A percentile compares a stretch with the other conserved stretches of the same genome.
Conservation (phyloP, 1,139 yeast species). For the Lodderomyces parapsilosis region DNA sequence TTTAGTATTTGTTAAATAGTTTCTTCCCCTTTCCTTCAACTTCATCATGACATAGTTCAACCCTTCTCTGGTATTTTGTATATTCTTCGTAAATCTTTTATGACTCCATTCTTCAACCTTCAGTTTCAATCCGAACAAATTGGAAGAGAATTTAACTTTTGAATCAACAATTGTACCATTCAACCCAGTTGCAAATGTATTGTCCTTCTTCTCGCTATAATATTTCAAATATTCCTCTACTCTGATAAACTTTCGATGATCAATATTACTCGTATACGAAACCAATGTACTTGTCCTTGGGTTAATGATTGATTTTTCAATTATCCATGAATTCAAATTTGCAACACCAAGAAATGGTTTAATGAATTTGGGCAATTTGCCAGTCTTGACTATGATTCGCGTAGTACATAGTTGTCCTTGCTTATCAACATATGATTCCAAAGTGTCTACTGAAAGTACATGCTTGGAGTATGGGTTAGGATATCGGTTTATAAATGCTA, state of each 20-base stretch:
- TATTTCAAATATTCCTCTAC: slow-evolving; percentile 76
- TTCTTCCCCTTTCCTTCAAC: slow-evolving; percentile 21
- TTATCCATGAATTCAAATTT: slow-evolving; percentile 75
- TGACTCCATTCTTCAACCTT: slow-evolving; percentile 85
- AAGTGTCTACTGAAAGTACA: slow-evolving; percentile 81
- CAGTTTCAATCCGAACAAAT: slow-evolving; percentile 66
- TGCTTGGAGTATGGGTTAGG: slow-evolving; percentile 93
- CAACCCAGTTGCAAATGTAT: slow-evolving; percentile 9
- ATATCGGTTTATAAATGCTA: slow-evolving; percentile 80
- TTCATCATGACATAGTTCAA: slow-evolving; percentile 74
- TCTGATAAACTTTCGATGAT: slow-evolving; percentile 75
- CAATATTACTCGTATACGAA: slow-evolving; percentile 82
- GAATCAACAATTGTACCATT: slow-evolving; percentile 33
- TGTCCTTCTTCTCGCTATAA: slow-evolving; percentile 1
- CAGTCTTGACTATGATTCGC: slow-evolving; percentile 73
- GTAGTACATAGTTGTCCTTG: slow-evolving; percentile 72
- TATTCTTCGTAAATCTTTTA: slow-evolving; percentile 64
- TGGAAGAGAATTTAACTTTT: slow-evolving; percentile 71
- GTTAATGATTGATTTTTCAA: slow-evolving; percentile 78
- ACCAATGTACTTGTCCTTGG: slow-evolving; percentile 55
- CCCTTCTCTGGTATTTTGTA: slow-evolving; percentile 68
- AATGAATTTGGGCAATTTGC: slow-evolving; percentile 79
- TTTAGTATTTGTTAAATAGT: neutral
- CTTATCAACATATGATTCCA: slow-evolving; percentile 55
- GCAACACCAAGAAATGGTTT: slow-evolving; percentile 68